Evolutionary conservation across 768 basidiomycete genomes (phyloP), one percentile per base, ranked within the genome.

Genomic region (Boletellus ananas): DNA sequence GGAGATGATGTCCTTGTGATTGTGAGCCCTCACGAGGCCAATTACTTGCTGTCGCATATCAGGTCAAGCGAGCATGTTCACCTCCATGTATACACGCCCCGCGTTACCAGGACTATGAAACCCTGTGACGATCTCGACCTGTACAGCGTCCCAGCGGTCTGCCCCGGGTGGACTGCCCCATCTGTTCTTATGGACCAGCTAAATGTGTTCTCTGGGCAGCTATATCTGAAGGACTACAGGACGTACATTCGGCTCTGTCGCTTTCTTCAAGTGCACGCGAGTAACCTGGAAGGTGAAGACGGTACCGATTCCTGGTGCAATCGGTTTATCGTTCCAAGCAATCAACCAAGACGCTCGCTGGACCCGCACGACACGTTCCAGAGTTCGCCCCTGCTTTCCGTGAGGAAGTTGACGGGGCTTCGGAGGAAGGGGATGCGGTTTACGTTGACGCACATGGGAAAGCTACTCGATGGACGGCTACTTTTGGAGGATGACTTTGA

Each of bases 1-100:
- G 39, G 3, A 2, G 3, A 29, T 10, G 37, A 47, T 14, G 20
- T 25, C 8, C 57, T 75, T 12, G 62, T 78, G 18, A 49, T 71
- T n/a, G 45, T 75, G 56, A 78, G 76, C 58, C 66, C 68, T 14
- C 56, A 47, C 47, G 74, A 77, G 52, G 72, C 60, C 29, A 65
- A 77, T 41, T 45, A 48, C 33, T 63, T 75, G n/a, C 59, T 75
- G 3, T 64, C 72, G 61, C 17, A 34, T 1, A 72, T 77, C 43
- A 68, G 65, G 12, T 34, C 38, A 31, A 66, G 64, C 57, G 54
- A 38, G 0, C 5, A 43, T 21, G 34, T 43, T 17, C 42, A 50
- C 29, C 49, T 50, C 4, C 49, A 50, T 21, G 7, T 43, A 29
- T 49, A 49, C 48, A 31, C 49, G 12, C 49, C 42, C 3, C 49